Evolutionary conservation across 1,139 yeast genomes (phyloP).

Genomic region (Pichia inconspicua): DNA sequence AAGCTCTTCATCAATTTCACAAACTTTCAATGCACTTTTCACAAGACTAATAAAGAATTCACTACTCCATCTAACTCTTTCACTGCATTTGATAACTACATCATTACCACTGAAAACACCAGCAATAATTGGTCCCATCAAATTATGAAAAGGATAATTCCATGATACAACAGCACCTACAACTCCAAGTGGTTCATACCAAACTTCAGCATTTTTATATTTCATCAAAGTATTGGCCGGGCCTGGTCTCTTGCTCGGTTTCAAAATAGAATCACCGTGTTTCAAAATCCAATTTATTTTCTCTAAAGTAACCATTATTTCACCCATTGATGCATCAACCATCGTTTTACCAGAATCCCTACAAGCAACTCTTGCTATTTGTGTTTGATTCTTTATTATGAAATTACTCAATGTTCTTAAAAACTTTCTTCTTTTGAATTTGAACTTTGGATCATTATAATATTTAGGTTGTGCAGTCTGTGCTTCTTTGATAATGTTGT

Average conservation of each 20-base stretch:
- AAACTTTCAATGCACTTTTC: conserved; percentile 58
- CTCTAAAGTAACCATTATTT: conserved; percentile 85
- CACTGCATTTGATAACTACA: conserved; percentile 86
- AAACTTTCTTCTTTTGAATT: conserved; percentile 52
- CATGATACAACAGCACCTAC: conserved; percentile 89
- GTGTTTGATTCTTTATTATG: conserved; percentile 74
- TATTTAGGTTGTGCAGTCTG: conserved; percentile 53
- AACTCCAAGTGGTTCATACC: conserved; percentile 85
- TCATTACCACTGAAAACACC: conserved; percentile 87
- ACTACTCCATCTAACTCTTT: conserved; percentile 93
- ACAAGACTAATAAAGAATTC: conserved; percentile 66
- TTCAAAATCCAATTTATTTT: conserved; percentile 82
- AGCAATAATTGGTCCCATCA: conserved; percentile 87
- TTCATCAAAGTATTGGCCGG: conserved; percentile 77
- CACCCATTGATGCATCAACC: conserved; percentile 95
- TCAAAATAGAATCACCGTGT: conserved; percentile 68
- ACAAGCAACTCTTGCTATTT: conserved; percentile 85
- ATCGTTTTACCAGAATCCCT: conserved; percentile 94
- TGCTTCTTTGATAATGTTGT: conserved; percentile 49
- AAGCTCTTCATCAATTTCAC: conserved; percentile 70
- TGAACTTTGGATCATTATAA: conserved; percentile 35
- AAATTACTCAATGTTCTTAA: conserved; percentile 64
- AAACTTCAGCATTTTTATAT: conserved; percentile 82
- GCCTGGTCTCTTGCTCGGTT: conserved; percentile 74
- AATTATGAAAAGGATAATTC: conserved; percentile 93